A percentile compares a stretch with the other conserved stretches of the same genome.
phyloP scores from a whole-genome alignment of 1,284 basidiomycete genomes.

The Ganoderma resinaceum region DNA sequence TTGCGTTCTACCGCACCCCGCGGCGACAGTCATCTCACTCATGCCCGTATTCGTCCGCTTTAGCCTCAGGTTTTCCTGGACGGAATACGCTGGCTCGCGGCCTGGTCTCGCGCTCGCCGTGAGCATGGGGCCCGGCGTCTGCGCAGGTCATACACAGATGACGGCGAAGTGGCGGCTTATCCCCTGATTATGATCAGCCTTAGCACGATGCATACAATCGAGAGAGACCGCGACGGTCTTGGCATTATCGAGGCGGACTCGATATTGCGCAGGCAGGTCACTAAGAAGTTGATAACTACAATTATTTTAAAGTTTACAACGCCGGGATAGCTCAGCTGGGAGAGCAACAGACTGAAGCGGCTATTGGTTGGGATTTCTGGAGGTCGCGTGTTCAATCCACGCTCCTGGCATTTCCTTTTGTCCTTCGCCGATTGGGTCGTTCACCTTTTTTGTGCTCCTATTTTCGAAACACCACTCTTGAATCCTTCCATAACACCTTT shows the following conservation, averaged over 20 bases:
- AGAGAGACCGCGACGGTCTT: constrained; percentile 27
- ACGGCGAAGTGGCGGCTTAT: constrained; percentile 7
- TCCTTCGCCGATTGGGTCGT: no score
- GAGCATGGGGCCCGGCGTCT: background rate
- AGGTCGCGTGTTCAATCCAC: no score
- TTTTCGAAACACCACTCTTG: no score
- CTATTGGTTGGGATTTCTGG: no score
- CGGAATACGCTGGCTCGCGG: constrained; percentile 1
- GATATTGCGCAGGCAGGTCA: no score
- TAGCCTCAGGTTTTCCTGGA: constrained; percentile 29
- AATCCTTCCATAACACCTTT: no score
- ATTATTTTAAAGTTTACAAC: no score
- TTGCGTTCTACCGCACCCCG: constrained; percentile 28
- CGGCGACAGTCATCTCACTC: constrained; percentile 29
- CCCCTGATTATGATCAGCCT: constrained; percentile 20
- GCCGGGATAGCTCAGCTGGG: constrained; percentile 78
- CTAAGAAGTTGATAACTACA: no score
- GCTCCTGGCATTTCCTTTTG: no score
- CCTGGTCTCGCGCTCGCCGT: background rate
- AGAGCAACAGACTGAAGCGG: constrained; percentile 82
- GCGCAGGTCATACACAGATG: background rate
- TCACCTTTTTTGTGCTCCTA: no score
- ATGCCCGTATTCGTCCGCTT: constrained; percentile 32
- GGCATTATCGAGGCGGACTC: constrained; percentile 14
- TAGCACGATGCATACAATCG: constrained; percentile 23